Percentiles rank a stretch among this genome's conserved stretches.
These are phyloP conservation scores for Leptodontidium sp. DNA, from an alignment of 2,329 filamentous ascomycete species.

Conservation along the genomic window DNA sequence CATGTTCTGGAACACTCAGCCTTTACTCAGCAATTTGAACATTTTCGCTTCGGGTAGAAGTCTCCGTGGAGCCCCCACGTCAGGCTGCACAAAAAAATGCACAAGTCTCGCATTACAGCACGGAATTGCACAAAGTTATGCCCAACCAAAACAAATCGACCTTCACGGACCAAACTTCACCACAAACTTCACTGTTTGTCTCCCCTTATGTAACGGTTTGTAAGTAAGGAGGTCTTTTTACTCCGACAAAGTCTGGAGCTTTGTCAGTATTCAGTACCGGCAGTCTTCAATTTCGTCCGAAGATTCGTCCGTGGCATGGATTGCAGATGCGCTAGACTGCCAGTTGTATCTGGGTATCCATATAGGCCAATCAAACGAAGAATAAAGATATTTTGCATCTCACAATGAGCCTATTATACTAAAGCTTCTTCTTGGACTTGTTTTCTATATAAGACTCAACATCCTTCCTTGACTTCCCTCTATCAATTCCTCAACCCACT, in stretches of 20 bases:
- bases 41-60: neutral
- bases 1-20: too few relatives aligned
- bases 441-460: neutral
- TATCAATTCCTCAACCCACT: too few relatives aligned
- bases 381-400: neutral
- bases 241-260: neutral
- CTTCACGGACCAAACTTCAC: neutral
- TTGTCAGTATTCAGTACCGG: neutral
- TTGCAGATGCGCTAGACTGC: neutral
- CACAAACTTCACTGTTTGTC: neutral
- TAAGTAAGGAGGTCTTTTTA: neutral
- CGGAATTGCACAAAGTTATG: neutral
- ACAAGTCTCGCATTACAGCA: neutral
- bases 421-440: neutral
- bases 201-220: neutral
- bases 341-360: neutral
- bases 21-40: neutral
- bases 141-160: neutral
- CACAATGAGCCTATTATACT: neutral
- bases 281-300: neutral
- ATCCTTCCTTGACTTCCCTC: neutral
- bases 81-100: neutral
- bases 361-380: neutral
- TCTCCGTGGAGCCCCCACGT: neutral
- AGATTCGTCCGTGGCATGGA: slow-evolving; percentile 3